Evolutionary conservation across 306 rosid genomes (phyloP).

Genomic region (Quercus aquifolioides): DNA sequence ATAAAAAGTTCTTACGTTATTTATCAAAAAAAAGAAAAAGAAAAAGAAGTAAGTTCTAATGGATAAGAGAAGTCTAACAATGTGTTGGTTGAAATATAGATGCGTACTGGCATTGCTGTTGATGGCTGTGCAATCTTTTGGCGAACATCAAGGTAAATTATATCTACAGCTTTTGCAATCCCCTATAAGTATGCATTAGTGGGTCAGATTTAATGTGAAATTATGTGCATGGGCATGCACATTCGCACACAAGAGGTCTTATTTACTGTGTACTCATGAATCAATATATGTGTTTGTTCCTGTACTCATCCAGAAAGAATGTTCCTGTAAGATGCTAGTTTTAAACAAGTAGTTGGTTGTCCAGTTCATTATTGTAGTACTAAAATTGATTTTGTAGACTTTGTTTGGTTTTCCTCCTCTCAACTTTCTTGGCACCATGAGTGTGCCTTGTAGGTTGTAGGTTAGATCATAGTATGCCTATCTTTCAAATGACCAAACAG

Average conservation of each 20-base stretch:
- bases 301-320: background rate
- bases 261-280: background rate
- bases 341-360: background rate
- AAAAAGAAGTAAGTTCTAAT: background rate
- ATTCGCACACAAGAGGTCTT: background rate
- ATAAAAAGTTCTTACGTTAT: too few species aligned
- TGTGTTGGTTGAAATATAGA: slow-evolving; percentile 54
- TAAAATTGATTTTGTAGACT: background rate
- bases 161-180: background rate
- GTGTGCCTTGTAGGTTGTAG: background rate
- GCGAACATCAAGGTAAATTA: slow-evolving; percentile 74
- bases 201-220: background rate
- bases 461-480: background rate
- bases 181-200: background rate
- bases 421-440: background rate
- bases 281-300: background rate
- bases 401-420: background rate
- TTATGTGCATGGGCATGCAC: background rate
- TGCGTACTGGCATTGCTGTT: slow-evolving; percentile 77
- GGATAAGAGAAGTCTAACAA: slow-evolving; percentile 30
- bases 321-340: background rate
- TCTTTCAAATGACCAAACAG: background rate
- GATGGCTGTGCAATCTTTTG: slow-evolving; percentile 98
- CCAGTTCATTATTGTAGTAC: background rate
- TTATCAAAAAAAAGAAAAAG: background rate